Evolutionary conservation across 1,139 yeast species (phyloP).

Genomic region (Saccharomyces uvarum): DNA sequence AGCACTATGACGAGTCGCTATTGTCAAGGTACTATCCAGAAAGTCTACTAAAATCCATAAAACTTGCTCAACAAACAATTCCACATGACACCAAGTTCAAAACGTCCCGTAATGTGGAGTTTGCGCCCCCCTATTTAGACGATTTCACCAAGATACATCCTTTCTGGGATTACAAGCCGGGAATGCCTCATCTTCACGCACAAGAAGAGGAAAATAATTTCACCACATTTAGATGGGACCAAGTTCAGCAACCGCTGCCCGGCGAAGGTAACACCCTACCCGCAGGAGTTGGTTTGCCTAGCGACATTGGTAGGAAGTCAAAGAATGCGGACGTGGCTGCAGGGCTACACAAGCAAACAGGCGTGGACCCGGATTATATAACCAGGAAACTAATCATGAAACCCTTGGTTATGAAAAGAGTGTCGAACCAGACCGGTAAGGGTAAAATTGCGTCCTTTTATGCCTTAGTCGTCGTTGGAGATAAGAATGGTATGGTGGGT

Average conservation of each 20-base stretch:
- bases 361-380: slow-evolving; percentile 61
- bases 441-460: slow-evolving; percentile 86
- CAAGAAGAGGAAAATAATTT: slow-evolving; percentile 32
- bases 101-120: slow-evolving; percentile 34
- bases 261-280: slow-evolving; percentile 32
- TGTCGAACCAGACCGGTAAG: slow-evolving; percentile 86
- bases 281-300: slow-evolving; percentile 33
- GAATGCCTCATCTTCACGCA: slow-evolving; percentile 34
- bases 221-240: slow-evolving; percentile 34
- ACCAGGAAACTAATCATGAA: slow-evolving; percentile 51
- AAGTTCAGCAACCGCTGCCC: slow-evolving; percentile 23
- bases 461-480: slow-evolving; percentile 86
- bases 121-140: slow-evolving; percentile 56
- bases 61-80: slow-evolving; percentile 69
- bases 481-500: slow-evolving; percentile 88
- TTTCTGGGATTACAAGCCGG: slow-evolving; percentile 47
- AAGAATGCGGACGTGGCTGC: slow-evolving; percentile 38
- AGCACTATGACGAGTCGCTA: slow-evolving; percentile 15
- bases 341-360: slow-evolving; percentile 63
- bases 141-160: slow-evolving; percentile 52
- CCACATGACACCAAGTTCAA: slow-evolving; percentile 39
- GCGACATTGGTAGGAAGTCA: slow-evolving; percentile 16
- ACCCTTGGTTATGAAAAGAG: slow-evolving; percentile 68
- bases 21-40: slow-evolving; percentile 27
- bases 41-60: slow-evolving; percentile 61